Base-by-base conservation (phyloP, 805 yeast species). In the Hermanozyma aechmeae region DNA sequence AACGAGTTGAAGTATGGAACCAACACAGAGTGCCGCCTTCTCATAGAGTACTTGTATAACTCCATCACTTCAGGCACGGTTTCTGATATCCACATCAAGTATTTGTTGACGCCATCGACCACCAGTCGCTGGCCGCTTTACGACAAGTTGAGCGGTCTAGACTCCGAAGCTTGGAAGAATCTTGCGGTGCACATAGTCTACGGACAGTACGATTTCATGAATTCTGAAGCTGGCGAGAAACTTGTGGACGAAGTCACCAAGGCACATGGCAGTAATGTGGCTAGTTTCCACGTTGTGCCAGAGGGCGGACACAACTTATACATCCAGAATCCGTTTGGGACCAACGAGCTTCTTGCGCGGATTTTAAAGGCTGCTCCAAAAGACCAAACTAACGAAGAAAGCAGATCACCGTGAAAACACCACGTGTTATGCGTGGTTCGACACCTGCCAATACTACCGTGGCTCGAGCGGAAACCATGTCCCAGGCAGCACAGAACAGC, bases 131-230 rank as follows among this genome's bases (percentile, higher is more conserved):
- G 69, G 48, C 92, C 93, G 1, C 61, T 81, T 31, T 51, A 68
- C 40, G 87, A 80, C 45, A 68, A 76, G 33, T 17, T 17, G 20
- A 10, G 20, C 9, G n/a, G n/a, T n/a, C n/a, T n/a, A n/a, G n/a
- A n/a, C n/a, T n/a, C n/a, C n/a, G n/a, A n/a, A n/a, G n/a, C n/a
- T n/a, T n/a, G n/a, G n/a, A n/a, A n/a, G n/a, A n/a, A n/a, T n/a
- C 50, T 76, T 21, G 29, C 28, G n/a, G 56, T 68, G 2, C 48
- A 73, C 40, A 57, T 74, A 50, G 43, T 70, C 6, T 82, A 79
- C 48, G 93, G 92, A 0, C 71, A 76, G 38, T 71, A 62, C 38
- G 93, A 82, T 46, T 81, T 82, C 65, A 81, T 80, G 92, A 67
- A 74, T 43, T 51, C 64, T 1, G 63, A 58, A 23, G 79, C 79